phyloP scores from a whole-genome alignment of 805 yeast species.

The Torulaspora indica region DNA sequence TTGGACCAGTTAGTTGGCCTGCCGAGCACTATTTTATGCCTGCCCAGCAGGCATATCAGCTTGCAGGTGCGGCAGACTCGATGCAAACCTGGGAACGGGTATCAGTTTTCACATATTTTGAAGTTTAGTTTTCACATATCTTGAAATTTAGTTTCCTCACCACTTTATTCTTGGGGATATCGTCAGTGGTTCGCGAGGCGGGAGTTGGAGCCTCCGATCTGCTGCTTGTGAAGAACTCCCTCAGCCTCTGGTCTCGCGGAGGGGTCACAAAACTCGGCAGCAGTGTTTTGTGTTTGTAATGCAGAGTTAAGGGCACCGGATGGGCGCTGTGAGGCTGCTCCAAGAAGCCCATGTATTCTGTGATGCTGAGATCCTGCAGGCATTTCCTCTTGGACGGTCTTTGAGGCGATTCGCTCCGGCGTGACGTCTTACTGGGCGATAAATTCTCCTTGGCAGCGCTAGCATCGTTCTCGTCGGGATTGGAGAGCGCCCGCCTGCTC shows the following conservation, averaged over 20 bases:
- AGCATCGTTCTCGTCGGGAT: constrained; percentile 25
- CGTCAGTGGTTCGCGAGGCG: constrained; percentile 22
- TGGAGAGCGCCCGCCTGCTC: constrained; percentile 22
- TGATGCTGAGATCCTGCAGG: constrained; percentile 19
- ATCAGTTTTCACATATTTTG: constrained; percentile 16
- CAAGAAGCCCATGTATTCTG: constrained; percentile 19
- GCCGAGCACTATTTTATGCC: too few relatives aligned
- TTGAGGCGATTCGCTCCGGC: constrained; percentile 1
- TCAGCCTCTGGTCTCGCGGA: constrained; percentile 20
- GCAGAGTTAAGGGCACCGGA: constrained; percentile 17
- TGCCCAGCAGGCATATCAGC: too few relatives aligned
- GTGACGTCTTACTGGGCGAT: constrained; percentile 13
- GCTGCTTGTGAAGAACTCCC: constrained; percentile 14
- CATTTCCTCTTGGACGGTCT: constrained; percentile 9
- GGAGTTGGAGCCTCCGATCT: background rate
- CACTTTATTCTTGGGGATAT: constrained; percentile 20
- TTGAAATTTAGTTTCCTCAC: constrained; percentile 22
- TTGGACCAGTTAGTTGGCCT: too few relatives aligned
- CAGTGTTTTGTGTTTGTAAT: constrained; percentile 10
- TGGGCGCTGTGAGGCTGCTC: constrained; percentile 15
- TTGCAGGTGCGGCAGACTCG: too few relatives aligned
- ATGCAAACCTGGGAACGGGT: background rate
- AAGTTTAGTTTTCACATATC: constrained; percentile 19
- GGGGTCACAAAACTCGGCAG: constrained; percentile 26
- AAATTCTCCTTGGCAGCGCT: constrained; percentile 19